Conservation (phyloP, 352 stramenopile genomes). For the Phytopythium oedochilum region DNA sequence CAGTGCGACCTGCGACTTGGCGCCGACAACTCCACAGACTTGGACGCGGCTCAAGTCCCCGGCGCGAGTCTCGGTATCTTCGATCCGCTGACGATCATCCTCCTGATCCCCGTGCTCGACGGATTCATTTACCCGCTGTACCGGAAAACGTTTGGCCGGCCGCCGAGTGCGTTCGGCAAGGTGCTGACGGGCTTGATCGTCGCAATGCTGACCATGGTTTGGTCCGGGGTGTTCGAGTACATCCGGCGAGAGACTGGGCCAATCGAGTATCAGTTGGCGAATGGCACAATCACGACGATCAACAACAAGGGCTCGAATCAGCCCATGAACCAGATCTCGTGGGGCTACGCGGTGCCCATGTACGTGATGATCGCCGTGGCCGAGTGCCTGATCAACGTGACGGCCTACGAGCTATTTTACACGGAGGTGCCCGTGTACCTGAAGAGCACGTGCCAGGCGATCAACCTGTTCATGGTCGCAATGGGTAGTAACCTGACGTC, state of each 20-base stretch:
- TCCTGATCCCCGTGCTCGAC: slow-evolving; percentile 74
- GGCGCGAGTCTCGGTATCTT: slow-evolving; percentile 82
- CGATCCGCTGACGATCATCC: slow-evolving; percentile 81
- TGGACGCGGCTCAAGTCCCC: slow-evolving; percentile 46
- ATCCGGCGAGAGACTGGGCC: slow-evolving; percentile 48
- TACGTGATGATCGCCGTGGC: slow-evolving; percentile 80
- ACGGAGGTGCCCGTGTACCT: slow-evolving; percentile 83
- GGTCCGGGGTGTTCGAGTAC: slow-evolving; percentile 78
- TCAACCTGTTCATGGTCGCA: slow-evolving; percentile 86
- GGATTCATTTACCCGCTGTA: slow-evolving; percentile 74
- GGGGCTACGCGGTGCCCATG: slow-evolving; percentile 76
- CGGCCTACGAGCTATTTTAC: slow-evolving; percentile 87
- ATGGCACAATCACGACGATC: slow-evolving; percentile 23
- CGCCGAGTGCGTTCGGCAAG: slow-evolving; percentile 76
- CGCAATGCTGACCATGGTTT: slow-evolving; percentile 81
- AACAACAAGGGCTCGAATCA: slow-evolving; percentile 49
- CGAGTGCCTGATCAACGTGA: slow-evolving; percentile 88
- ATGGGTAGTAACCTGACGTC: slow-evolving; percentile 88
- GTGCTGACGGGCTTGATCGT: slow-evolving; percentile 71
- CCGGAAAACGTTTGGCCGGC: slow-evolving; percentile 35
- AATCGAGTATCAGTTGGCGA: slow-evolving; percentile 29
- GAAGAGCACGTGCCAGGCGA: slow-evolving; percentile 85
- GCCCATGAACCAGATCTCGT: slow-evolving; percentile 82
- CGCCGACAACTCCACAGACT: slow-evolving; percentile 21
- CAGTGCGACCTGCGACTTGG: slow-evolving; percentile 72